Percentiles rank a stretch among this genome's conserved stretches.
Evolutionary conservation across 169 alveolate genomes (phyloP).

Genomic region (Cryptosporidium xiaoi): DNA sequence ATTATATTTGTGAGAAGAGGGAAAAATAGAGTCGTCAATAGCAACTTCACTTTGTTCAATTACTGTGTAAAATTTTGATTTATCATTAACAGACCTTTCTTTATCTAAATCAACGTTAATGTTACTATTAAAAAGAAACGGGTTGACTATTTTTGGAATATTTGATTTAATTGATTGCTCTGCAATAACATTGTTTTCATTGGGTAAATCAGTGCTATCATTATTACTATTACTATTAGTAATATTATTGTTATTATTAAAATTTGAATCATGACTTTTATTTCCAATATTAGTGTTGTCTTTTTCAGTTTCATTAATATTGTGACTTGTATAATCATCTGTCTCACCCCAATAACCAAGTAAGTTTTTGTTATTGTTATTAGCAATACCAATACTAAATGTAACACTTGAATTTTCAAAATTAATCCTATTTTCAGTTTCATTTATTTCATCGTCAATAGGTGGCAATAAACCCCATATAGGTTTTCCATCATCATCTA

Average conservation of each 20-base stretch:
- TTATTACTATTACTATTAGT: neutral
- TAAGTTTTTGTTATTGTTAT: neutral
- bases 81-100: neutral
- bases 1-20: constrained; percentile 28
- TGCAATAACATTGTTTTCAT: neutral
- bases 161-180: neutral
- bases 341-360: constrained; percentile 56
- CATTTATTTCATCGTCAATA: constrained; percentile 21
- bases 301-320: neutral
- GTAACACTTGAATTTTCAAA: neutral
- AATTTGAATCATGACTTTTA: no score
- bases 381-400: neutral
- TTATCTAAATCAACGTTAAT: neutral
- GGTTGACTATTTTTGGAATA: neutral
- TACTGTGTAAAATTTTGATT: constrained; percentile 1
- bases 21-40: constrained; percentile 27
- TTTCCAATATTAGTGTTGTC: neutral
- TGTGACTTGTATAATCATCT: constrained; percentile 3
- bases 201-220: neutral
- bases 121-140: constrained; percentile 18
- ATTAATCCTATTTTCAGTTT: neutral
- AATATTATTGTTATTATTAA: neutral
- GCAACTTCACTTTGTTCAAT: constrained; percentile 7
- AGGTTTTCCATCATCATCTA: constrained; percentile 62
- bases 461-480: constrained; percentile 68